These are phyloP conservation scores for Penicillium sp. DNA, from an alignment of 2,329 filamentous ascomycete genomes.

Conservation along the genomic window DNA sequence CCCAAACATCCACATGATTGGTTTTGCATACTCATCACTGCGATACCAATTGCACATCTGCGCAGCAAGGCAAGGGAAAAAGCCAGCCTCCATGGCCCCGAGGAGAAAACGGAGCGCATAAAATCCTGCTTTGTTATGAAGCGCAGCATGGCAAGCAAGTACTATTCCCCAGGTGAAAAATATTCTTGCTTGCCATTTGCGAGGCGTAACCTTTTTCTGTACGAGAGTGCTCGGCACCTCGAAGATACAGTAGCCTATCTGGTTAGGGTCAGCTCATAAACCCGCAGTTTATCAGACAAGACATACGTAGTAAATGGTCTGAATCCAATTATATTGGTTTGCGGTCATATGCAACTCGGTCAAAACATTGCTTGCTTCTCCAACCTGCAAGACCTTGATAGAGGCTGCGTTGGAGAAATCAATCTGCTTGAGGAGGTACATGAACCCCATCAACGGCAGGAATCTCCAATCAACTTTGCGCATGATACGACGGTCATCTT, in stretches of 20 bases:
- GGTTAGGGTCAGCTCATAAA: no score
- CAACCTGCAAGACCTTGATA: conserved; percentile 43
- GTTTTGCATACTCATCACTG: conserved; percentile 39
- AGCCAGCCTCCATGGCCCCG: conserved; percentile 38
- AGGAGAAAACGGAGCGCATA: conserved; percentile 37
- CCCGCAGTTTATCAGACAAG: not conserved
- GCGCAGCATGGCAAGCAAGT: conserved; percentile 34
- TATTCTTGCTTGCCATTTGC: conserved; percentile 36
- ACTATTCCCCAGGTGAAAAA: conserved; percentile 37
- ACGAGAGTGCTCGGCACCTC: conserved; percentile 40
- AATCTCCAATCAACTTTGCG: no score
- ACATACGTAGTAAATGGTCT: conserved; percentile 38
- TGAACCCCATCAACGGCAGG: conserved; percentile 31
- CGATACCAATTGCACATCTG: conserved; percentile 44
- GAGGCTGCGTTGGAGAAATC: conserved; percentile 40
- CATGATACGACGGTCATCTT: no score
- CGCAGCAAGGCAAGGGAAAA: conserved; percentile 37
- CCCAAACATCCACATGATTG: conserved; percentile 43
- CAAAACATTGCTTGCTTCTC: conserved; percentile 34
- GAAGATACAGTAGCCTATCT: conserved; percentile 27
- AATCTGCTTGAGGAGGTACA: conserved; percentile 41
- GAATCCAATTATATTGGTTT: conserved; percentile 41
- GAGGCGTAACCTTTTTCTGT: conserved; percentile 33
- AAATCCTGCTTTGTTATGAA: conserved; percentile 30
- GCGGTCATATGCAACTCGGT: conserved; percentile 38